Conservation (phyloP, 2,329 filamentous ascomycete species). For the Hawksworthiomyces lignivorus region DNA sequence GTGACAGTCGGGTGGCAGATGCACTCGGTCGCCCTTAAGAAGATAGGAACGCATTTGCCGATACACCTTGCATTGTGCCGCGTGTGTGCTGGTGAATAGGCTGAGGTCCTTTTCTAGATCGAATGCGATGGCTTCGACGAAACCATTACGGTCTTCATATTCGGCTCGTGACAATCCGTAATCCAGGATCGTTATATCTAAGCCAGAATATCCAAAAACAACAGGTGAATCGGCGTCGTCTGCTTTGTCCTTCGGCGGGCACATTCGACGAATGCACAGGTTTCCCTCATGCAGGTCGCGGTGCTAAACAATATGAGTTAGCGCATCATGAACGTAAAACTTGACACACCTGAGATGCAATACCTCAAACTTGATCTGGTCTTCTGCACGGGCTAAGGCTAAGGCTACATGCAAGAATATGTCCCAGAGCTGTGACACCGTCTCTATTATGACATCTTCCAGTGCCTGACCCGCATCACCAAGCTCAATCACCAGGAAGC, state of each 20-base stretch:
- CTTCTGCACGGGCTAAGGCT: slow-evolving; percentile 52
- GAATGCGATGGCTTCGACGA: slow-evolving; percentile 36
- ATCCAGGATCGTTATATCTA: slow-evolving; percentile 58
- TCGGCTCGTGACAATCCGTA: slow-evolving; percentile 55
- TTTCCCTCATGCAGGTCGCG: slow-evolving; percentile 61
- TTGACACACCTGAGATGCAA: neutral
- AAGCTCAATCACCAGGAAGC: slow-evolving; percentile 54
- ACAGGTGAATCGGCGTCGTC: slow-evolving; percentile 23
- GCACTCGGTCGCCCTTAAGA: slow-evolving; percentile 41
- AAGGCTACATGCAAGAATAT: slow-evolving; percentile 54
- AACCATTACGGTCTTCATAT: slow-evolving; percentile 24
- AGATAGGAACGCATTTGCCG: slow-evolving; percentile 54
- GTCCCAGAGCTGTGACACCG: slow-evolving; percentile 51
- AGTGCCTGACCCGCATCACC: slow-evolving; percentile 55
- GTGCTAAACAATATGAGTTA: slow-evolving; percentile 34
- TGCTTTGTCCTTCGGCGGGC: slow-evolving; percentile 23
- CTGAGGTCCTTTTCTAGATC: slow-evolving; percentile 53
- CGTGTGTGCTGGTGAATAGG: slow-evolving; percentile 54
- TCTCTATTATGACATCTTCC: slow-evolving; percentile 47
- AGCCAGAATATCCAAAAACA: slow-evolving; percentile 50
- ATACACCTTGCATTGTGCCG: slow-evolving; percentile 53
- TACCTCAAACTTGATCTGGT: slow-evolving; percentile 53
- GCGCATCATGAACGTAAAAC: neutral
- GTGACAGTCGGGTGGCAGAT: slow-evolving; percentile 40
- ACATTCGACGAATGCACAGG: slow-evolving; percentile 45